These are phyloP conservation scores for Urtica urens DNA, from an alignment of 306 rosid species.

Conservation along the genomic window DNA sequence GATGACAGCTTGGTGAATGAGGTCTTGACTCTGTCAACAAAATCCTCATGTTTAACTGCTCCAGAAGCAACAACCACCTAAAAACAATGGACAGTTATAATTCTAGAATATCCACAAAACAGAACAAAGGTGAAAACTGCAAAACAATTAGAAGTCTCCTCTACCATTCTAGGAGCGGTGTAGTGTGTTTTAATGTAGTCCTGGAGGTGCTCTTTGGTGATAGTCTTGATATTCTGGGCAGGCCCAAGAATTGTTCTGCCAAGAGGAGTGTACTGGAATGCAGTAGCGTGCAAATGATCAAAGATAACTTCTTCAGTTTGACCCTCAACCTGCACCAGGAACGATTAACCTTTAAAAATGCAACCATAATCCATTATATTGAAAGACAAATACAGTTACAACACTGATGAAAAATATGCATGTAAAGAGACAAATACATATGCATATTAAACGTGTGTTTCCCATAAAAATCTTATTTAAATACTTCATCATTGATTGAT, in stretches of 20 bases:
- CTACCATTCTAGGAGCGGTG: slow-evolving; percentile 92
- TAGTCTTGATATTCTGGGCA: slow-evolving; percentile 66
- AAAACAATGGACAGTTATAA: background rate
- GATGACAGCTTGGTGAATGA: slow-evolving; percentile 65
- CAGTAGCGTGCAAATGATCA: slow-evolving; percentile 87
- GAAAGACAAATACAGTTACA: background rate
- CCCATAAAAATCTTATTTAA: too few species aligned
- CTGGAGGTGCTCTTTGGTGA: slow-evolving; percentile 71
- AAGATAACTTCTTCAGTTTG: slow-evolving; percentile 86
- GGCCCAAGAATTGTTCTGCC: slow-evolving; percentile 95
- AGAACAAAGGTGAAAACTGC: slow-evolving; percentile 1
- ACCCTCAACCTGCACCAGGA: slow-evolving; percentile 56
- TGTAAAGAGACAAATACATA: background rate
- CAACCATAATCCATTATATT: background rate
- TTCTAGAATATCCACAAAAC: background rate
- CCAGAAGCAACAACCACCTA: slow-evolving; percentile 86
- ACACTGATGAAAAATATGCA: background rate
- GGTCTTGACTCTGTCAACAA: slow-evolving; percentile 56
- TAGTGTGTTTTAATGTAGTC: slow-evolving; percentile 75
- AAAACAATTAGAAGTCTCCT: background rate
- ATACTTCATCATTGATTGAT: too few species aligned
- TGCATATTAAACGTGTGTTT: too few species aligned
- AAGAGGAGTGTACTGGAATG: slow-evolving; percentile 86
- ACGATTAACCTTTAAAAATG: background rate
- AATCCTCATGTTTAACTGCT: slow-evolving; percentile 76